These are phyloP conservation scores for Tanacetum coccineum DNA, from an alignment of 129 eudicot genomes.

Conservation along the genomic window DNA sequence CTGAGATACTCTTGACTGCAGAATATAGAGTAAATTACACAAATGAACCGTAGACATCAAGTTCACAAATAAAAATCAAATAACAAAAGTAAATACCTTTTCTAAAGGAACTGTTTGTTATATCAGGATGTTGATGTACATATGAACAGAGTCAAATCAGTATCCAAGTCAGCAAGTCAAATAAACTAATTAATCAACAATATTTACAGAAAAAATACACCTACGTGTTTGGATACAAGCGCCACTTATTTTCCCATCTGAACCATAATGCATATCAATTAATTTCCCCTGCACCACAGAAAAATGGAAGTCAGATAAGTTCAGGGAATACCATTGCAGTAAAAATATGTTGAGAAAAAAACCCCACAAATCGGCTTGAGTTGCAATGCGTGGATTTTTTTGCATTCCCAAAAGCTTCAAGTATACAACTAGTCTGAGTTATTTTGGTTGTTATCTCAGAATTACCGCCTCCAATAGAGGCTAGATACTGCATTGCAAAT, in stretches of 20 bases:
- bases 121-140: slow-evolving; percentile 22
- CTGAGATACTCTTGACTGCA: slow-evolving; percentile 93
- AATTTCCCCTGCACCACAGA: slow-evolving; percentile 73
- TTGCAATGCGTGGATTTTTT: slow-evolving; percentile 84
- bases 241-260: slow-evolving; percentile 60
- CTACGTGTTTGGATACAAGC: slow-evolving; percentile 84
- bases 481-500: slow-evolving; percentile 79
- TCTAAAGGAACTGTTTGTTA: slow-evolving; percentile 69
- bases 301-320: slow-evolving; percentile 14
- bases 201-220: slow-evolving; percentile 22
- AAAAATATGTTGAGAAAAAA: neutral
- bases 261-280: slow-evolving; percentile 63
- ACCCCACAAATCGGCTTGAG: slow-evolving; percentile 92
- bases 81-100: slow-evolving; percentile 49
- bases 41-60: neutral
- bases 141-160: slow-evolving; percentile 29
- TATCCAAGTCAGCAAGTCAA: slow-evolving; percentile 22
- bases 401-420: slow-evolving; percentile 97
- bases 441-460: slow-evolving; percentile 54
- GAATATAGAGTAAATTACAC: slow-evolving; percentile 5
- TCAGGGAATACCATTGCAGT: slow-evolving; percentile 11
- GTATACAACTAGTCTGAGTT: slow-evolving; percentile 63
- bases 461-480: slow-evolving; percentile 68
- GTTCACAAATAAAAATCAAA: neutral
- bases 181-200: neutral